Conservation (phyloP, 345 rosid species). For the Eucalyptus pauciflora region DNA sequence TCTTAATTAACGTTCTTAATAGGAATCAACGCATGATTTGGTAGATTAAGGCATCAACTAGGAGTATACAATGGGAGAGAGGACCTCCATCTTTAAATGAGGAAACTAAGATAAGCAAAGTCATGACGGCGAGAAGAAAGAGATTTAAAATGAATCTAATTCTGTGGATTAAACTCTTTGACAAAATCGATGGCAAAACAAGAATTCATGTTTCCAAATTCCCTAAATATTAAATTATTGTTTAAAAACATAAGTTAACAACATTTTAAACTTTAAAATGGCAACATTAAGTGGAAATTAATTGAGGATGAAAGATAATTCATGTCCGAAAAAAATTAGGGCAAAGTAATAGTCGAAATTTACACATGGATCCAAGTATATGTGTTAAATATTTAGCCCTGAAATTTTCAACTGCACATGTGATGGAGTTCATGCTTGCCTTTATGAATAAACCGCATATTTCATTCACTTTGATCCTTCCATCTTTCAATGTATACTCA, state of each 20-base stretch:
- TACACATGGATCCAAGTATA: not conserved
- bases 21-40: not conserved
- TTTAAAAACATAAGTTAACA: not conserved
- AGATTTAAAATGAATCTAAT: not conserved
- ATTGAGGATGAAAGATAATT: not conserved
- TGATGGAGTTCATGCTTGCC: not conserved
- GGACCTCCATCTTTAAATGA: not conserved
- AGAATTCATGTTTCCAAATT: not conserved
- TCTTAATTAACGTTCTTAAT: not conserved
- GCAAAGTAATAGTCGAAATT: not conserved
- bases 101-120: not conserved
- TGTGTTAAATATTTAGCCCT: not conserved
- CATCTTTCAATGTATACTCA: not conserved
- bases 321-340: not conserved
- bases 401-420: not conserved
- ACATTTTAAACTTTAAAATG: not conserved
- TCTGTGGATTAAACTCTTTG: not conserved
- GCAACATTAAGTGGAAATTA: not conserved
- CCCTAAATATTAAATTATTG: not conserved
- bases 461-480: not conserved
- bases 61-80: not conserved
- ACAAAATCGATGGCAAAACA: not conserved
- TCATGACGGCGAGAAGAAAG: not conserved
- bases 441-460: not conserved
- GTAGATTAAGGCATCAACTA: not conserved